A percentile compares a stretch with the other conserved stretches of the same genome.
These are phyloP conservation scores for Isochrysis galbana DNA, from an alignment of 78 protist species.

Conservation along the genomic window DNA sequence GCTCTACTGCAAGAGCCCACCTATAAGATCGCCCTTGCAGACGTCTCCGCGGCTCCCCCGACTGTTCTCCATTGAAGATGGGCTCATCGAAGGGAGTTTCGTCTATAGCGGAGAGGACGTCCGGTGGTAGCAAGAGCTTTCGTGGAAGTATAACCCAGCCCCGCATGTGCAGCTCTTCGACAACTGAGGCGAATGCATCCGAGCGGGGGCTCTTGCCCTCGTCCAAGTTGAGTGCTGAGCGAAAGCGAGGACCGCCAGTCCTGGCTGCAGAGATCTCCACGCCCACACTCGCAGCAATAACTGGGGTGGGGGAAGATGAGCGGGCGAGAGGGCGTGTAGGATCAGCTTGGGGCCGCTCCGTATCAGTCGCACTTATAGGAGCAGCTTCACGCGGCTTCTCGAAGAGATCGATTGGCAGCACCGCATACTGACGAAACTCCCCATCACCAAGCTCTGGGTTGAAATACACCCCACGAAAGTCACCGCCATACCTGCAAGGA, in stretches of 20 bases:
- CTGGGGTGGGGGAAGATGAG: too few relatives aligned
- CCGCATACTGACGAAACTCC: background rate
- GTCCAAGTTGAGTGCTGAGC: too few relatives aligned
- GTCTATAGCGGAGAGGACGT: background rate
- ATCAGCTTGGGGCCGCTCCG: too few relatives aligned
- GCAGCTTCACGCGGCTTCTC: background rate
- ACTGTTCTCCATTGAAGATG: background rate
- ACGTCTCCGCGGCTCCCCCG: background rate
- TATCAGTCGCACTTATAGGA: too few relatives aligned
- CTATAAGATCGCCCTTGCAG: background rate
- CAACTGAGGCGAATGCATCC: too few relatives aligned
- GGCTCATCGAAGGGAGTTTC: background rate
- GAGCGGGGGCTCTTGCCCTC: too few relatives aligned
- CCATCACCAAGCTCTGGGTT: background rate
- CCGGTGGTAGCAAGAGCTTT: background rate
- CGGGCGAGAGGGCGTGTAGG: too few relatives aligned
- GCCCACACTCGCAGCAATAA: too few relatives aligned
- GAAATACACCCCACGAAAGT: slow-evolving; percentile 1
- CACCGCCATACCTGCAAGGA: too few relatives aligned
- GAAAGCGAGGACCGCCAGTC: too few relatives aligned
- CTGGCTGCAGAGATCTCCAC: too few relatives aligned
- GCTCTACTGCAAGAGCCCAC: background rate
- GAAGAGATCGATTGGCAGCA: slow-evolving; percentile 12
- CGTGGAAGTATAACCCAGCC: background rate
- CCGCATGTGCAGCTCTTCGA: background rate